A percentile compares a stretch with the other conserved stretches of the same genome.
Conservation (phyloP, 305 asterid genomes). For the Plantago rigida region DNA sequence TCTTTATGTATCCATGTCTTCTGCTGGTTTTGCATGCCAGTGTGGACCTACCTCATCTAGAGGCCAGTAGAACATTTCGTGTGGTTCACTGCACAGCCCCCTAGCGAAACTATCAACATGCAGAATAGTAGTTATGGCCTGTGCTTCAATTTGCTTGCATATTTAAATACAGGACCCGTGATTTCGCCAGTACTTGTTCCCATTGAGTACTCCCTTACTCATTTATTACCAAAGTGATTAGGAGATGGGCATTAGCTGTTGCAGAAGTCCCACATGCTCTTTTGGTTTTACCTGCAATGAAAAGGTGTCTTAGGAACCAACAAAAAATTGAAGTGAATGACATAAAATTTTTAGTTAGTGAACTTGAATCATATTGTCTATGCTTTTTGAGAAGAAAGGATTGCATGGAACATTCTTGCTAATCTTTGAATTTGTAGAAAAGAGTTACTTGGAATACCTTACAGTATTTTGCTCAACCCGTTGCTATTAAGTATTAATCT, state of each 20-base stretch:
- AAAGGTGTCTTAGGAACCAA: background rate
- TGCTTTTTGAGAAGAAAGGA: background rate
- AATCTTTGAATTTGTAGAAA: conserved; percentile 1
- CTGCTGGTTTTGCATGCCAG: conserved; percentile 1
- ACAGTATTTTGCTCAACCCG: background rate
- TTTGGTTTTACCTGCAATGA: background rate
- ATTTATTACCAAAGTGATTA: no score
- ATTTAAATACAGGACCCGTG: no score
- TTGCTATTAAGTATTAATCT: no score
- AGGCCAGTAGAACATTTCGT: no score
- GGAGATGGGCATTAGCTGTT: background rate
- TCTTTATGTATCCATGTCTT: background rate
- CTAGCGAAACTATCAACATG: no score
- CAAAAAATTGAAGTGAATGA: conserved; percentile 5
- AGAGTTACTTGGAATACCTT: background rate
- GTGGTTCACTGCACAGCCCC: no score
- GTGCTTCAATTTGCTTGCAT: no score
- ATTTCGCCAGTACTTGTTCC: no score
- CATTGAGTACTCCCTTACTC: no score
- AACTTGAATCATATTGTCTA: background rate
- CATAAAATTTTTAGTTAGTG: background rate
- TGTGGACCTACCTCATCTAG: no score
- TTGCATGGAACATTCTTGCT: background rate
- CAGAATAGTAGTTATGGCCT: no score
- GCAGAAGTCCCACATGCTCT: no score